Conservation (phyloP, 2,329 filamentous ascomycete species). For the Sporothrix protearum region DNA sequence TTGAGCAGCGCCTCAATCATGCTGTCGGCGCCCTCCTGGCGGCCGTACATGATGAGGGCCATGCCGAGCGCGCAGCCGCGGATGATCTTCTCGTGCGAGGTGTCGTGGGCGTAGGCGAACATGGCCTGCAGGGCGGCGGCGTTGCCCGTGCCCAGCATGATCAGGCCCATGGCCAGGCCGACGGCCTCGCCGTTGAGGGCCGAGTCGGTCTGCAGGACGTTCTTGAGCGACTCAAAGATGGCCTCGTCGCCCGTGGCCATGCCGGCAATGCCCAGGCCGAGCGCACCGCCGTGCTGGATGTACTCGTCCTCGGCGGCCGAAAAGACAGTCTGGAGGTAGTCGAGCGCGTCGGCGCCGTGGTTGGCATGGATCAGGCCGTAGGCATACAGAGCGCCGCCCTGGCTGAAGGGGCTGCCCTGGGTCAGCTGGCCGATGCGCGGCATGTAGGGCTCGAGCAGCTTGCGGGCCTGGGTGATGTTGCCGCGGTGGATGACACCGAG, state of each 20-base stretch:
- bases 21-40: conserved; percentile 90
- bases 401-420: conserved; percentile 86
- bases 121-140: conserved; percentile 90
- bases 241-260: conserved; percentile 93
- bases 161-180: conserved; percentile 90
- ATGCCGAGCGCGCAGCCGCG: conserved; percentile 93
- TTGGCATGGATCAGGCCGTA: conserved; percentile 97
- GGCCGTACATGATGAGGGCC: conserved; percentile 96
- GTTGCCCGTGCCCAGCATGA: conserved; percentile 98
- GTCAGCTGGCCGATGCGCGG: conserved; percentile 71
- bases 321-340: conserved; percentile 74
- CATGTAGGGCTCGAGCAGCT: conserved; percentile 90
- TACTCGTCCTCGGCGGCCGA: conserved; percentile 79
- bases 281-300: conserved; percentile 91
- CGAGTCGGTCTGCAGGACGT: conserved; percentile 86
- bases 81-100: conserved; percentile 98
- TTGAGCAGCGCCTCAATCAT: conserved; percentile 90
- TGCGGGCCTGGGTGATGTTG: conserved; percentile 88
- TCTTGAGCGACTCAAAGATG: conserved; percentile 87
- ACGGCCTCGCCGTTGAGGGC: conserved; percentile 96
- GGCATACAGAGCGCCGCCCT: conserved; percentile 92
- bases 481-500: conserved; percentile 95
- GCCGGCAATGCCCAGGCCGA: conserved; percentile 91
- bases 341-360: conserved; percentile 84
- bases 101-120: conserved; percentile 97